Evolutionary conservation across 164 flowering plant genomes (phyloP).

Genomic region (Macadamia tetraphylla): DNA sequence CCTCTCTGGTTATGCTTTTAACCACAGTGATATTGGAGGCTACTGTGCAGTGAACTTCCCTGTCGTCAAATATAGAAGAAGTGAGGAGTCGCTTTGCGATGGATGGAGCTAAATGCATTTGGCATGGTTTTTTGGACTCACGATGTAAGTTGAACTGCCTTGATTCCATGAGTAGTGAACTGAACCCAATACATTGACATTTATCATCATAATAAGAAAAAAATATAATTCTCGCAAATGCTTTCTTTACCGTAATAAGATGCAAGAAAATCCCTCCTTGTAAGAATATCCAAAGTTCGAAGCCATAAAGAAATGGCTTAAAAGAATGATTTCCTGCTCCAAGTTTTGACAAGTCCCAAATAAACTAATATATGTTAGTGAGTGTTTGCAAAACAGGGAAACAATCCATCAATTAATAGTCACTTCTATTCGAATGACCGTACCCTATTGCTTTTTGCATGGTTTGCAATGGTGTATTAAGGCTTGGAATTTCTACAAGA

Average conservation of each 20-base stretch:
- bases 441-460: slow-evolving; percentile 68
- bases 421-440: slow-evolving; percentile 72
- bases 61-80: slow-evolving; percentile 54
- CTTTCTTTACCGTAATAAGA: not conserved
- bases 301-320: too few relatives aligned
- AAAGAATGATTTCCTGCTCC: not conserved
- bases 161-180: not conserved
- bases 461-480: slow-evolving; percentile 71
- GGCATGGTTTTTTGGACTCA: slow-evolving; percentile 71
- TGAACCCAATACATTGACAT: not conserved
- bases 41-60: slow-evolving; percentile 79
- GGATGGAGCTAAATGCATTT: slow-evolving; percentile 88
- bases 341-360: too few relatives aligned
- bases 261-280: not conserved
- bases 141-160: slow-evolving; percentile 45
- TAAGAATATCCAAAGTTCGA: not conserved
- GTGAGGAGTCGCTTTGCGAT: slow-evolving; percentile 72
- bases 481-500: slow-evolving; percentile 81
- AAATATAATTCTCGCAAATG: not conserved
- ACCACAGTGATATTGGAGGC: slow-evolving; percentile 91
- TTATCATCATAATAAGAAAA: not conserved
- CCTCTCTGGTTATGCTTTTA: slow-evolving; percentile 70
- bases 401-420: slow-evolving; percentile 64
- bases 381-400: slow-evolving; percentile 43
- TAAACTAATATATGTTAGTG: not conserved